These are phyloP conservation scores for Ilyonectria robusta DNA, from an alignment of 2,329 filamentous ascomycete genomes.

Conservation along the genomic window DNA sequence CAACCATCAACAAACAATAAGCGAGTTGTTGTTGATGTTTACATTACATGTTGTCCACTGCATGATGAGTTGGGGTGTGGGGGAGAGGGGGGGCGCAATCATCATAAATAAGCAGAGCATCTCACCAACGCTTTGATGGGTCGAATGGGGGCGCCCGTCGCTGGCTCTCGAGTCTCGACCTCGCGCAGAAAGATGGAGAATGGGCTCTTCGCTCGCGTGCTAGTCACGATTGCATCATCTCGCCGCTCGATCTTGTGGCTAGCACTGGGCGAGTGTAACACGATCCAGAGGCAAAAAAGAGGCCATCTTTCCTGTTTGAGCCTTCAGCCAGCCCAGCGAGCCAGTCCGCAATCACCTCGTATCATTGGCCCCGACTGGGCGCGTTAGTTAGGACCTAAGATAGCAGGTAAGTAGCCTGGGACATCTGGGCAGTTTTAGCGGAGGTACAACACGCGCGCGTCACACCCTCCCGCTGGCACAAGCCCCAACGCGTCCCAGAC, in stretches of 20 bases:
- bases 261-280: conserved; percentile 5
- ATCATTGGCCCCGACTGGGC: conserved; percentile 15
- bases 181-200: not conserved
- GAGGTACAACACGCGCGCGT: conserved; percentile 24
- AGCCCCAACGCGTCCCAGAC: conserved; percentile 23
- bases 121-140: not conserved
- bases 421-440: not conserved
- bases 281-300: not conserved
- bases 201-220: not conserved
- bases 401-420: no score
- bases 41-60: conserved; percentile 23
- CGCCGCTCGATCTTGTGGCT: not conserved
- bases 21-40: conserved; percentile 38
- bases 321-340: conserved; percentile 22
- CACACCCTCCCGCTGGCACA: conserved; percentile 21
- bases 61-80: conserved; percentile 39
- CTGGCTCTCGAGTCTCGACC: not conserved
- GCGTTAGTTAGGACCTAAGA: not conserved
- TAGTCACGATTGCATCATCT: not conserved
- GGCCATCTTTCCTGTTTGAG: conserved; percentile 15
- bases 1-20: conserved; percentile 21
- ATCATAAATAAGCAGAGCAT: conserved; percentile 9
- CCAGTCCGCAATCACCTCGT: conserved; percentile 8
- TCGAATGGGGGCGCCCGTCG: not conserved
- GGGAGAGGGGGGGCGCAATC: conserved; percentile 15